Evolutionary conservation across 768 basidiomycete species (phyloP).

Genomic region (Dacryopinax spathularia): DNA sequence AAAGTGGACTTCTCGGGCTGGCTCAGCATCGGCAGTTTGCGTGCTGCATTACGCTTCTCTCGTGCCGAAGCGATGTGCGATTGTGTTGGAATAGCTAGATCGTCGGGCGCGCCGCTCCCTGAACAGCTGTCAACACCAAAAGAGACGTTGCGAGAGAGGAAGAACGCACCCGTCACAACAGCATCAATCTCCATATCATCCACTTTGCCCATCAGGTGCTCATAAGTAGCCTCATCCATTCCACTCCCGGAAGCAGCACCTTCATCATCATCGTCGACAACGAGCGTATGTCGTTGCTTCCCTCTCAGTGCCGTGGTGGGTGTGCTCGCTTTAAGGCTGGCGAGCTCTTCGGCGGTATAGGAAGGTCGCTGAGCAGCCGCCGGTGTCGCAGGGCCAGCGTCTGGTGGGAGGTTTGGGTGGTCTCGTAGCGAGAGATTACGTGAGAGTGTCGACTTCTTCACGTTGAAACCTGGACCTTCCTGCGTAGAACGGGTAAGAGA

Average conservation of each 20-base stretch:
- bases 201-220: neutral
- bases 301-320: neutral
- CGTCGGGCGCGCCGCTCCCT: slow-evolving; percentile 22
- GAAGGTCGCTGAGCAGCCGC: neutral
- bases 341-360: neutral
- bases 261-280: neutral
- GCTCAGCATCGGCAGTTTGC: slow-evolving; percentile 17
- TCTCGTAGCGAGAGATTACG: neutral
- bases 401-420: neutral
- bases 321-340: neutral
- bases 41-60: slow-evolving; percentile 45
- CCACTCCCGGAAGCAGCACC: neutral
- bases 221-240: neutral
- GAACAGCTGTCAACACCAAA: slow-evolving; percentile 17
- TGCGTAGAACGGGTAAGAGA: slow-evolving; percentile 23
- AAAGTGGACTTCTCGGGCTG: neutral
- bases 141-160: slow-evolving; percentile 11
- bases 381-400: neutral
- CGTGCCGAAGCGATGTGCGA: slow-evolving; percentile 59
- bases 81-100: slow-evolving; percentile 48
- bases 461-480: slow-evolving; percentile 51
- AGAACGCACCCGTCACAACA: neutral
- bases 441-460: slow-evolving; percentile 60
- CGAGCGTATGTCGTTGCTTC: neutral
- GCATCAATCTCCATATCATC: neutral